Conservation (phyloP, 1,284 basidiomycete genomes). For the Melampsora abietis-canadensis region DNA sequence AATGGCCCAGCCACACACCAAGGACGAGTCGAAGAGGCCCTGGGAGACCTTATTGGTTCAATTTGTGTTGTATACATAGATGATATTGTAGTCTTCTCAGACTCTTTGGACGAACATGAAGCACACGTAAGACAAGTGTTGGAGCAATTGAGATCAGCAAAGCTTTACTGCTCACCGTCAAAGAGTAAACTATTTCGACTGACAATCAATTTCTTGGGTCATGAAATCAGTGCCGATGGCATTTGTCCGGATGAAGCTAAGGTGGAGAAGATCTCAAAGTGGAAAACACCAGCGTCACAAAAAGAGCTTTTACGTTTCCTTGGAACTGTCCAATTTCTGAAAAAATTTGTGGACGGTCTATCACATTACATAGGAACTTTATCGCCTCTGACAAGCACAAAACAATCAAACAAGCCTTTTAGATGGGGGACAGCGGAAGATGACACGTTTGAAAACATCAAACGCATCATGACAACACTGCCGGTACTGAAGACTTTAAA, state of each 20-base stretch:
- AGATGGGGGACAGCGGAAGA: conserved; percentile 4
- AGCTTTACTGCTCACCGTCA: not conserved
- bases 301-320: conserved; percentile 54
- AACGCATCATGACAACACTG: conserved; percentile 1
- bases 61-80: conserved; percentile 57
- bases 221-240: conserved; percentile 52
- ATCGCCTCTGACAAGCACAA: conserved; percentile 52
- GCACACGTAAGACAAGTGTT: not conserved
- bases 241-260: conserved; percentile 54
- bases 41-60: conserved; percentile 51
- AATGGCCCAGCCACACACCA: conserved; percentile 55
- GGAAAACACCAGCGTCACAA: conserved; percentile 51
- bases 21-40: conserved; percentile 41
- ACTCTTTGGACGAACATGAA: conserved; percentile 54
- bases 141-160: not conserved
- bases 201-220: conserved; percentile 54
- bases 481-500: not conserved
- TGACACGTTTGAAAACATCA: not conserved
- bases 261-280: conserved; percentile 52
- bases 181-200: conserved; percentile 48
- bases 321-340: conserved; percentile 55
- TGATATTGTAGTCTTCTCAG: conserved; percentile 57
- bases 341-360: conserved; percentile 54
- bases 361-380: conserved; percentile 53
- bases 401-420: not conserved